Base-by-base conservation (phyloP, 2,329 filamentous ascomycete genomes). In the Fusarium falciforme region DNA sequence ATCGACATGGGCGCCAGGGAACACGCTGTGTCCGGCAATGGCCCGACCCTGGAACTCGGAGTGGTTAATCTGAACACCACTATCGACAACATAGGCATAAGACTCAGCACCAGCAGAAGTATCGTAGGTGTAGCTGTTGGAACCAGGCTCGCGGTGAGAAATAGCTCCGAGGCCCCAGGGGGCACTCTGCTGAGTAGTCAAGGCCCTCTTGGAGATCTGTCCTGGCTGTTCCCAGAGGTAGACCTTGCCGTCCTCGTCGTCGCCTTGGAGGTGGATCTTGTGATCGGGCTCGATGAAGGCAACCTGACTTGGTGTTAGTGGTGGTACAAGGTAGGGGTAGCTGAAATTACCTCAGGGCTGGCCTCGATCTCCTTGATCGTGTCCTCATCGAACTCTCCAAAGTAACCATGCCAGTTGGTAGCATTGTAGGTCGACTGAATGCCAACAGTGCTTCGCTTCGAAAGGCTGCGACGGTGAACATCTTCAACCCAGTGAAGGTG, bases 381-480 rank as follows among this genome's bases (percentile, higher is more conserved):
- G 3, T 76, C 78, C 1, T 77, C 68, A 42, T 83, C 83, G 58
- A 87, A 85, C 22, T 81, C 74, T 38, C 85, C 84, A 12, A 84
- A 79, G 60, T 87, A 87, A n/a, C 82, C 85, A 40, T 82, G 74
- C 33, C 82, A 81, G 59, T 77, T 73, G 8, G 66, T 68, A 16
- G 78, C 76, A n/a, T 75, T 62, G 20, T 80, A 80, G 7, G 64
- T 76, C 14, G 70, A 77, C 58, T 81, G 77, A 12, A 82, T 72
- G 10, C 80, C 81, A 11, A 73, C 77, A 12, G 85, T 33, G 12
- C 84, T 84, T 14, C 86, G 83, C 76, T 85, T 85, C 73, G 79
- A 80, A 17, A 89, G 70, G 74, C 88, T 89, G 71, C 88, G 85
- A 78, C 86, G 88, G 72, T 87, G 84, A 52, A 91, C 80, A 33